These are phyloP conservation scores for Stenogyne calaminthoides DNA, from an alignment of 305 asterid genomes.

Conservation along the genomic window DNA sequence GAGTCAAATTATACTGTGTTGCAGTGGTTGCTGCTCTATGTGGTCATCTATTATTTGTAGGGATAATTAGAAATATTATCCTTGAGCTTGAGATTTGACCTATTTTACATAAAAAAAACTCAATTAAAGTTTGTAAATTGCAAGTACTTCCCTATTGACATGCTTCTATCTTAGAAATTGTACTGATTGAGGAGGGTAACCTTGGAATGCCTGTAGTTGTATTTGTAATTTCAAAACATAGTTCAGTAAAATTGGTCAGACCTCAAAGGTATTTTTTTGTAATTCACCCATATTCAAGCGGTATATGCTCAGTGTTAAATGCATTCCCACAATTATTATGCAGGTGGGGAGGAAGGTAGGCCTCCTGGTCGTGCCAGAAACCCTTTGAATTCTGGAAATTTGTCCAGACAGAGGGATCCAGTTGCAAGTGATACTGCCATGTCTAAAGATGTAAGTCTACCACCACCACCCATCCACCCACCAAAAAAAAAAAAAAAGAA, in stretches of 20 bases:
- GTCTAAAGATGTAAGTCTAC: conserved; percentile 57
- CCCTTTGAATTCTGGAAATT: conserved; percentile 55
- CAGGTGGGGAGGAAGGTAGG: conserved; percentile 77
- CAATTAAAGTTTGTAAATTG: neutral
- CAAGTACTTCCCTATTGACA: neutral
- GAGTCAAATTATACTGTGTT: conserved; percentile 1
- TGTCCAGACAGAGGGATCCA: conserved; percentile 60
- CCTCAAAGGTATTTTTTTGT: neutral
- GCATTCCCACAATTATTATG: conserved; percentile 24
- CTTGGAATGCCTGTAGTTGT: neutral
- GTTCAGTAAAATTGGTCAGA: neutral
- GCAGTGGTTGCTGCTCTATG: conserved; percentile 4
- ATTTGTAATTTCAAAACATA: neutral
- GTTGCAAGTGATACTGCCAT: conserved; percentile 46
- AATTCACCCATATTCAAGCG: neutral
- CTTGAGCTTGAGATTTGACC: neutral
- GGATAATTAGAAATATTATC: neutral
- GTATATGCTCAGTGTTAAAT: neutral
- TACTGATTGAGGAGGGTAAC: neutral
- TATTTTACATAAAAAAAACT: neutral
- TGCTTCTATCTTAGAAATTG: neutral
- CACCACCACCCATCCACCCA: neutral
- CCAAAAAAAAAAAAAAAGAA: neutral
- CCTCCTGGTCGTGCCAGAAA: conserved; percentile 56
- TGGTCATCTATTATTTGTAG: neutral